Evolutionary conservation across 176 grass and related monocot genomes (phyloP).

Genomic region (Luzula sylvatica): DNA sequence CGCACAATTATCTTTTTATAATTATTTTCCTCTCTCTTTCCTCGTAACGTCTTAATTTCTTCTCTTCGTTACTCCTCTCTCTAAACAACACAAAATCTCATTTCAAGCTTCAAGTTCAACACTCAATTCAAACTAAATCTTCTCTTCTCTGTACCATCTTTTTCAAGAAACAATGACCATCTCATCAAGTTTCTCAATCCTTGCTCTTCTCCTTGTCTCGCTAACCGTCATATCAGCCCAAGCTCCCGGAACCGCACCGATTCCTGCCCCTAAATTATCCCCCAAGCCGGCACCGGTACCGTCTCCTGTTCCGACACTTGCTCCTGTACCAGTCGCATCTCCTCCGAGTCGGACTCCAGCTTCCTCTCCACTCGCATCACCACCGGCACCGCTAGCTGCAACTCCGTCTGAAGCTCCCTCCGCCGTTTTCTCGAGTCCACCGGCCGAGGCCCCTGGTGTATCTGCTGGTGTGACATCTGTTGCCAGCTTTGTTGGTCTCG

Average conservation of each 20-base stretch:
- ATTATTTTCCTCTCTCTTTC: too few relatives aligned
- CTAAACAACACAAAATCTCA: too few relatives aligned
- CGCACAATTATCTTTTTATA: too few relatives aligned
- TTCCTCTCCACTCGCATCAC: conserved; percentile 5
- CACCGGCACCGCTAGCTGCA: not conserved
- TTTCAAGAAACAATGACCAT: not conserved
- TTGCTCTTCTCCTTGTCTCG: conserved; percentile 5
- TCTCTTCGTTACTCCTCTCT: too few relatives aligned
- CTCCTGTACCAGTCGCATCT: conserved; percentile 13
- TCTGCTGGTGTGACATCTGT: conserved; percentile 4
- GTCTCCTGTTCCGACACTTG: not conserved
- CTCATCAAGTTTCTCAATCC: not conserved
- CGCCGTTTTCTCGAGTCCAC: not conserved
- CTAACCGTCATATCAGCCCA: conserved; percentile 11
- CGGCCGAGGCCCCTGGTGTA: conserved; percentile 2
- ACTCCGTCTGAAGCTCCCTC: not conserved
- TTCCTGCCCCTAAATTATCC: conserved; percentile 2
- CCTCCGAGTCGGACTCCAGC: conserved; percentile 13
- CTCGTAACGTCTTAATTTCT: too few relatives aligned
- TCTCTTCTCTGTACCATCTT: not conserved
- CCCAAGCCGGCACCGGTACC: conserved; percentile 6
- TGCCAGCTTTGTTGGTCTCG: conserved; percentile 3
- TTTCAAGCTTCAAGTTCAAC: too few relatives aligned
- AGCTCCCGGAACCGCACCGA: conserved; percentile 2
- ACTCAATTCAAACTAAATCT: too few relatives aligned